A percentile compares a stretch with the other conserved stretches of the same genome.
These are phyloP conservation scores for Blastocystis sp. DNA, from an alignment of 352 stramenopile species.

Conservation along the genomic window DNA sequence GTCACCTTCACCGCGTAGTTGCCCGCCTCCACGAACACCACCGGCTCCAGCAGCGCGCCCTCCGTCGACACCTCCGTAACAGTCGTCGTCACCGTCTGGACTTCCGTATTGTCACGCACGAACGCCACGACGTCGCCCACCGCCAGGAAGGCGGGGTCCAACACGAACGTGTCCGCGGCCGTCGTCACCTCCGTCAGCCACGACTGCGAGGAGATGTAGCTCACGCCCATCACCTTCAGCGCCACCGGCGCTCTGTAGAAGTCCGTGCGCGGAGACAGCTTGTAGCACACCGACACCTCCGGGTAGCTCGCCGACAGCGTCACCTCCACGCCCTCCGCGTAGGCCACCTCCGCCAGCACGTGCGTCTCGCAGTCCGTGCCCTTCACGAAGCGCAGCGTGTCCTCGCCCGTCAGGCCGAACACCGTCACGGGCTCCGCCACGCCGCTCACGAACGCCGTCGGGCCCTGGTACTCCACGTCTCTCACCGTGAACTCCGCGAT, in stretches of 20 bases:
- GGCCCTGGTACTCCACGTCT: slow-evolving; percentile 31
- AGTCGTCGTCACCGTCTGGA: background rate
- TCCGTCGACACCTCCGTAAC: slow-evolving; percentile 13
- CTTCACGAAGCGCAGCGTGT: slow-evolving; percentile 22
- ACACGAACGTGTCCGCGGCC: slow-evolving; percentile 43
- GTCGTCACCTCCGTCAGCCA: slow-evolving; percentile 48
- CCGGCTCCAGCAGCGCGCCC: background rate
- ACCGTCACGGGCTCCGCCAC: slow-evolving; percentile 29
- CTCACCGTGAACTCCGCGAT: background rate
- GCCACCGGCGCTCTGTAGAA: slow-evolving; percentile 11
- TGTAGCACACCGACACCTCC: slow-evolving; percentile 60
- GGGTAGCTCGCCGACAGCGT: slow-evolving; percentile 8
- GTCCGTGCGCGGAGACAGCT: background rate
- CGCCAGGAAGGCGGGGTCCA: slow-evolving; percentile 34
- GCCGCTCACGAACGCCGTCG: slow-evolving; percentile 52
- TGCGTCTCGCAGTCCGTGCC: slow-evolving; percentile 20
- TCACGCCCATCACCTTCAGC: slow-evolving; percentile 17
- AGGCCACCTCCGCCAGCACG: slow-evolving; percentile 19
- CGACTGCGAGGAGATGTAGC: slow-evolving; percentile 45
- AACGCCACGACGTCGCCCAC: slow-evolving; percentile 48
- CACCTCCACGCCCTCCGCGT: slow-evolving; percentile 46
- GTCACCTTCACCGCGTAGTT: slow-evolving; percentile 17
- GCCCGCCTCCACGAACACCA: slow-evolving; percentile 35
- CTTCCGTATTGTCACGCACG: background rate
- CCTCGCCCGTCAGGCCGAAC: slow-evolving; percentile 18